These are phyloP conservation scores for Solanum tarijense DNA, from an alignment of 257 asterid species.

Conservation along the genomic window DNA sequence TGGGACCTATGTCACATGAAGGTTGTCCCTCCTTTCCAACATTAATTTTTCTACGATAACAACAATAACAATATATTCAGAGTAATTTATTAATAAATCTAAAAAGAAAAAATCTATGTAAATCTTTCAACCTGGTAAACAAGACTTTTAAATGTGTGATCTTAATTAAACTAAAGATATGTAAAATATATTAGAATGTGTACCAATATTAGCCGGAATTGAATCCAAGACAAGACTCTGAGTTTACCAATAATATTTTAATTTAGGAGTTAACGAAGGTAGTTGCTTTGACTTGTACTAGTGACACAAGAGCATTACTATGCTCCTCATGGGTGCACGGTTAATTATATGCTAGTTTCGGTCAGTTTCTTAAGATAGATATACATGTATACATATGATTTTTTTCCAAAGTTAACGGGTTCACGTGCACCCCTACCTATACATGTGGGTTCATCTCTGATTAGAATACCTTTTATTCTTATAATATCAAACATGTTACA, in stretches of 20 bases:
- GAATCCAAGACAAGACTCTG: neutral
- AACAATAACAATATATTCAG: neutral
- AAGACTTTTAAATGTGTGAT: no score
- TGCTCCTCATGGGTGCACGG: neutral
- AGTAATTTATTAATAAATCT: neutral
- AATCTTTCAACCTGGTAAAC: no score
- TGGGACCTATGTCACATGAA: neutral
- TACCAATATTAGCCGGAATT: neutral
- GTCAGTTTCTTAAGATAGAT: no score
- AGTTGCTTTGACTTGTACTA: no score
- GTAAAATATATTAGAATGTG: no score
- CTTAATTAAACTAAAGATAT: no score
- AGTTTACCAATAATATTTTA: no score
- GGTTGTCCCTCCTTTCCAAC: neutral
- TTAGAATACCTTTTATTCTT: no score
- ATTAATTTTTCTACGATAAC: neutral
- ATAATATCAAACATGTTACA: no score
- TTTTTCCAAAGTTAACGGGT: neutral
- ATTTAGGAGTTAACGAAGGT: no score
- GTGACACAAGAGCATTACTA: no score
- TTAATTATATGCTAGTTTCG: neutral
- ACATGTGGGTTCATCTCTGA: neutral
- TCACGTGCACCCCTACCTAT: neutral
- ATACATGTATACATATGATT: neutral
- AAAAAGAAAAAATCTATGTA: neutral